Conservation (phyloP, 2,329 filamentous ascomycete species). For the Trichoderma pleuroti region DNA sequence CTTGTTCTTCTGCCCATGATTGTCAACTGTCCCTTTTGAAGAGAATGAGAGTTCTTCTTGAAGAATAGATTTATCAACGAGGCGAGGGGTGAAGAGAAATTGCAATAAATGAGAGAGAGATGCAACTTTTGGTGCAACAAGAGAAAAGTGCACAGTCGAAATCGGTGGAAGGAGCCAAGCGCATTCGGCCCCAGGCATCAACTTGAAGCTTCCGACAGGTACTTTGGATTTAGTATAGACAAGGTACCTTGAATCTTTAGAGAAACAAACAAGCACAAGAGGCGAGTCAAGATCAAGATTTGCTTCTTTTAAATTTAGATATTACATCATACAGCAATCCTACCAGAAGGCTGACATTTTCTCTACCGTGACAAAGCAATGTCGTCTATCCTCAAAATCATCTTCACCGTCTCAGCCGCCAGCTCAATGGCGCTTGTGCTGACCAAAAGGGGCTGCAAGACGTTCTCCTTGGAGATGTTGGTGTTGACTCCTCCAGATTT, state of each 20-base stretch:
- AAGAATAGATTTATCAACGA: not conserved
- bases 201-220: not conserved
- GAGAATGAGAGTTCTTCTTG: not conserved
- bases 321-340: conserved; percentile 39
- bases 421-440: conserved; percentile 97
- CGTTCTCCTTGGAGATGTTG: conserved; percentile 95
- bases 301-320: conserved; percentile 16
- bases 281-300: not conserved
- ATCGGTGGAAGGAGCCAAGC: not conserved
- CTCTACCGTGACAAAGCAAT: conserved; percentile 60
- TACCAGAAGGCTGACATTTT: conserved; percentile 24
- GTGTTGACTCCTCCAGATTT: conserved; percentile 95
- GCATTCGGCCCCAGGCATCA: not conserved
- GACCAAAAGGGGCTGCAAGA: conserved; percentile 90
- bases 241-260: not conserved
- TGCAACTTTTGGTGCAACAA: not conserved
- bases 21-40: not conserved
- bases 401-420: conserved; percentile 97
- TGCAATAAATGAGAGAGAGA: not conserved
- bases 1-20: conserved; percentile 20
- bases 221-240: not conserved
- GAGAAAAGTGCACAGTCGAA: not conserved
- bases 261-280: not conserved
- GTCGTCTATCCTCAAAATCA: conserved; percentile 70
- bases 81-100: not conserved